A percentile compares a stretch with the other conserved stretches of the same genome.
phyloP scores from a whole-genome alignment of 345 rosid species.

The Theobroma cacao region DNA sequence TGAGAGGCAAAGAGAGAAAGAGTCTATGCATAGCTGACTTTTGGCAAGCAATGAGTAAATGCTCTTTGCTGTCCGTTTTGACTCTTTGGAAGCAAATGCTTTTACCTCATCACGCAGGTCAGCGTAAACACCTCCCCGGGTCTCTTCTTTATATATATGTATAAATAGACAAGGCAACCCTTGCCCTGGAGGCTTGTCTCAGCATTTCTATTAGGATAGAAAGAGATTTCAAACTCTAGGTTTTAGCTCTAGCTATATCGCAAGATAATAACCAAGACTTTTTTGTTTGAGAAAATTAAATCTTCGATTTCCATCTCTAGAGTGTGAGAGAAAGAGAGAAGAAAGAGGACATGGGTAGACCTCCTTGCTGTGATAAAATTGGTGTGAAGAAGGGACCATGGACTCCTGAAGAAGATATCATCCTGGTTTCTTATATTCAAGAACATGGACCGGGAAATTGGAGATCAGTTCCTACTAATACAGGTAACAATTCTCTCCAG shows the following conservation, averaged over 20 bases:
- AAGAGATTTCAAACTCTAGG: slow-evolving; percentile 8
- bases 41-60: slow-evolving; percentile 51
- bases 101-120: slow-evolving; percentile 35
- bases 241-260: background rate
- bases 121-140: slow-evolving; percentile 14
- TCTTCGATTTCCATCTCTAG: background rate
- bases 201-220: background rate
- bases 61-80: slow-evolving; percentile 52
- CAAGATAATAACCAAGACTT: background rate
- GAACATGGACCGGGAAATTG: slow-evolving; percentile 96
- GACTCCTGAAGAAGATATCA: slow-evolving; percentile 98
- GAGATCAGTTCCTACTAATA: slow-evolving; percentile 81
- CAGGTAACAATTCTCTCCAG: slow-evolving; percentile 43
- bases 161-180: slow-evolving; percentile 24
- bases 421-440: slow-evolving; percentile 82
- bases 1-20: slow-evolving; percentile 24
- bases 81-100: slow-evolving; percentile 36
- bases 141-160: slow-evolving; percentile 20
- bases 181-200: slow-evolving; percentile 25
- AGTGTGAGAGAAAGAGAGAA: background rate
- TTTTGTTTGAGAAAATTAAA: background rate
- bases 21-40: slow-evolving; percentile 50
- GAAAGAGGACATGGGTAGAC: slow-evolving; percentile 62
- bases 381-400: slow-evolving; percentile 98
- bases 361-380: slow-evolving; percentile 83